Evolutionary conservation across 805 yeast genomes (phyloP).

Genomic region (Nakazawaea peltata): DNA sequence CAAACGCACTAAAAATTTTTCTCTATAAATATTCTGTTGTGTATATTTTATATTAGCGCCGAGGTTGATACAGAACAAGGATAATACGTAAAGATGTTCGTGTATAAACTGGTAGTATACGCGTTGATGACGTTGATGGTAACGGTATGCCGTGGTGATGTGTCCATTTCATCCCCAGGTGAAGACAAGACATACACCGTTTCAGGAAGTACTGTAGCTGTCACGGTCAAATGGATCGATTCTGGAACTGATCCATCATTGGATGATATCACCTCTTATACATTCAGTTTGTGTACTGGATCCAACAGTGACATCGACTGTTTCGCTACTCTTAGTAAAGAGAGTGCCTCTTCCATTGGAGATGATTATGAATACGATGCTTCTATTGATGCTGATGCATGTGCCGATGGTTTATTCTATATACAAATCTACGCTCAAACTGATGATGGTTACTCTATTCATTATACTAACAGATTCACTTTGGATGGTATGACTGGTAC

Average conservation of each 20-base stretch:
- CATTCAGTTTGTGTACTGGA: conserved; percentile 65
- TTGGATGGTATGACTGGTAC: conserved; percentile 71
- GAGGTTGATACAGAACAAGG: too few species aligned
- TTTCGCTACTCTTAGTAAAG: conserved; percentile 22
- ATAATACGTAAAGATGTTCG: too few species aligned
- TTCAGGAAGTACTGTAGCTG: conserved; percentile 24
- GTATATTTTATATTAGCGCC: too few species aligned
- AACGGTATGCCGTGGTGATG: conserved; percentile 29
- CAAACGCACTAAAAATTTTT: too few species aligned
- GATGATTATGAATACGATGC: conserved; percentile 31
- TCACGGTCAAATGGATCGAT: conserved; percentile 50
- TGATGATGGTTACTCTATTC: conserved; percentile 41
- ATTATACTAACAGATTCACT: conserved; percentile 59
- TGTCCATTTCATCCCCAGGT: conserved; percentile 33
- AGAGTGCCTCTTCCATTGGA: conserved; percentile 12
- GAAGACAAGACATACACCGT: conserved; percentile 31
- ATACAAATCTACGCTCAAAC: conserved; percentile 57
- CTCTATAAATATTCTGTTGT: too few species aligned
- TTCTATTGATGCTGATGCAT: conserved; percentile 31
- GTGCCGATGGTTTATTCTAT: conserved; percentile 61
- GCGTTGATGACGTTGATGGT: neutral
- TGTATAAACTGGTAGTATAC: neutral
- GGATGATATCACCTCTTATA: conserved; percentile 31
- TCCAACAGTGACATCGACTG: conserved; percentile 39
- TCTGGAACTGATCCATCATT: conserved; percentile 42